These are phyloP conservation scores for Parastagonospora avenae DNA, from an alignment of 2,329 filamentous ascomycete genomes.

Conservation along the genomic window DNA sequence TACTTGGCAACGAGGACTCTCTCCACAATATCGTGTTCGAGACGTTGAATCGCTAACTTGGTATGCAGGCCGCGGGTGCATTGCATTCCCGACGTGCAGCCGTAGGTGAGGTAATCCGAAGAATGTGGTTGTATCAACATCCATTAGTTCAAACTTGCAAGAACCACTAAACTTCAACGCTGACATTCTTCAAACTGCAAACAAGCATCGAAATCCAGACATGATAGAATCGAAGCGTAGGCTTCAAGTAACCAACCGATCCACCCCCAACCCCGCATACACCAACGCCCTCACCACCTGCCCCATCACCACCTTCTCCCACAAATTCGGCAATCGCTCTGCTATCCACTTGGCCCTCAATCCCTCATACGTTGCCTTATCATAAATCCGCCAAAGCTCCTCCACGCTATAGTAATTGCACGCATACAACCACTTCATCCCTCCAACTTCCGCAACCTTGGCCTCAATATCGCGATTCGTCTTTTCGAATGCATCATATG, in stretches of 20 bases:
- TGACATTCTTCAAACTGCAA: too few species aligned
- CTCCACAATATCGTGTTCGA: too few species aligned
- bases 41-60: too few species aligned
- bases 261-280: slow-evolving; percentile 6
- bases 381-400: slow-evolving; percentile 70
- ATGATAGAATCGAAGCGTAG: too few species aligned
- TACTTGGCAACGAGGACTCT: background rate
- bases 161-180: too few species aligned
- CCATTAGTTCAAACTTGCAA: too few species aligned
- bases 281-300: slow-evolving; percentile 1
- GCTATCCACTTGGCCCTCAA: slow-evolving; percentile 68
- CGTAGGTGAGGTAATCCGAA: too few species aligned
- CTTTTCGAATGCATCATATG: slow-evolving; percentile 60
- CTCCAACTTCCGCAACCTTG: slow-evolving; percentile 69
- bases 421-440: slow-evolving; percentile 87
- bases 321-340: slow-evolving; percentile 66
- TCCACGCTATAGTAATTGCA: slow-evolving; percentile 76
- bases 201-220: too few species aligned
- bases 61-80: too few species aligned
- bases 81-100: too few species aligned
- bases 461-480: slow-evolving; percentile 73
- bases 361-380: slow-evolving; percentile 63
- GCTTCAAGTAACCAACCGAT: slow-evolving; percentile 17
- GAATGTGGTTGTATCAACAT: too few species aligned
- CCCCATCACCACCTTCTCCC: slow-evolving; percentile 59